Base-by-base conservation (phyloP, 306 rosid species). In the Sechiopsis laciniata region DNA sequence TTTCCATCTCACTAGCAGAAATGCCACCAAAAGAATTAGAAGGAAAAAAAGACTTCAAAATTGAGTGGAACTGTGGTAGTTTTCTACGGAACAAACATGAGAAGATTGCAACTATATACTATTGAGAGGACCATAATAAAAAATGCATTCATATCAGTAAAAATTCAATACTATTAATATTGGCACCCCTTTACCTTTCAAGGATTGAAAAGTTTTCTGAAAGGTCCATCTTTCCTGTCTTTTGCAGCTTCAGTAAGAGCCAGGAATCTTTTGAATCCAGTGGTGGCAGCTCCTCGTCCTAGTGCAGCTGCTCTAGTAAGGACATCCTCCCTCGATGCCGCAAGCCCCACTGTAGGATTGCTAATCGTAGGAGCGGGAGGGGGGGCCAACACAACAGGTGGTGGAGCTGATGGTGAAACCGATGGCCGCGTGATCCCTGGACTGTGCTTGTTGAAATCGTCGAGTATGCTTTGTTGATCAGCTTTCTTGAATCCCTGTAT, bases 171-270 rank as follows among this genome's bases (percentile, higher is more conserved):
- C 15, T 8, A 52, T 59, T 8, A 32, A 67, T 6, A 10, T 3
- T 22, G 1, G 40, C 15, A 15, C 13, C 22, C 66, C 58, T 5
- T 5, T 46, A 15, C 37, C 51, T 24, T 37, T 90, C 78, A 92
- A 17, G 97, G 82, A 78, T 90, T 94, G 78, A 94, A 91, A 77
- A 91, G 91, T 85, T 91, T 94, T 80, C 97, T 80, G 83, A 94
- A 91, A 79, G 98, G 98, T 57, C 98, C 95, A 46, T 90, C 98
- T 81, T 90, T 90, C 69, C 98, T 77, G 83, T 91, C 99, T 78
- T 94, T 94, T 59, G 97, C 97, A 73, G 99, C 99, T 87, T 94
- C 99, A 15, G 96, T 94, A 74, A 94, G 82, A 42, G 99, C 99
- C n/a, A 94, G 87, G 85, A 94, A 91, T 74, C 99, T 89, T 85